Conservation (phyloP, 805 yeast genomes). For the Wickerhamiella domercqiae region DNA sequence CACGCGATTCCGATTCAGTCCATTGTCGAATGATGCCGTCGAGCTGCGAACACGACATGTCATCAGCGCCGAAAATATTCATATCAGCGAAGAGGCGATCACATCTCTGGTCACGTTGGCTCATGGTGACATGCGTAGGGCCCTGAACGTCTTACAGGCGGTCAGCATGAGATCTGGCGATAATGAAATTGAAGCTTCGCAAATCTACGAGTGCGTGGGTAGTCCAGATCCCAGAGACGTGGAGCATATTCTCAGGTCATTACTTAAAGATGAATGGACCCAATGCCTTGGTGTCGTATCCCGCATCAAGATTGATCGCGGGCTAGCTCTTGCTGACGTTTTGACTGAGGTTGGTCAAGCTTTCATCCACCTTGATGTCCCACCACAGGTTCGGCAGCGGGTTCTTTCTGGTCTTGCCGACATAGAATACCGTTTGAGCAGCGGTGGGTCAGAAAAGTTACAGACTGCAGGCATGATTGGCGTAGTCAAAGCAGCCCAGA, state of each 20-base stretch:
- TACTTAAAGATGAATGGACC: constrained; percentile 79
- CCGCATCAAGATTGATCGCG: constrained; percentile 53
- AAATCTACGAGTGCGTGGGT: constrained; percentile 89
- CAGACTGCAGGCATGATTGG: constrained; percentile 87
- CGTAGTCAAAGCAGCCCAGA: constrained; percentile 47
- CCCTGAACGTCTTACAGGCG: constrained; percentile 85
- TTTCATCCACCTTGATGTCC: constrained; percentile 52
- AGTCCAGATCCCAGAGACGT: constrained; percentile 85
- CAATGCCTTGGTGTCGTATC: constrained; percentile 53
- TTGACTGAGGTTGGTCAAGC: constrained; percentile 61
- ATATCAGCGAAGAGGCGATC: constrained; percentile 43
- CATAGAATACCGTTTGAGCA: constrained; percentile 77
- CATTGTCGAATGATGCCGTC: constrained; percentile 55
- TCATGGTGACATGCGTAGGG: constrained; percentile 95
- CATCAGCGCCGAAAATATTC: constrained; percentile 48
- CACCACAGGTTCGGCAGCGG: constrained; percentile 42
- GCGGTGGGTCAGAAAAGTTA: constrained; percentile 83
- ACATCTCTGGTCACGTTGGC: constrained; percentile 53
- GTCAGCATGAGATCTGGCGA: constrained; percentile 51
- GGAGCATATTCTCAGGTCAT: constrained; percentile 56
- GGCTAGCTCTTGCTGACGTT: constrained; percentile 79
- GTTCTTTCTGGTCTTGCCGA: constrained; percentile 65
- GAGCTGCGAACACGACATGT: constrained; percentile 54
- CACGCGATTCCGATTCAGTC: constrained; percentile 86
- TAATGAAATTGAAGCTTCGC: constrained; percentile 46